Base-by-base conservation (phyloP, 2,329 filamentous ascomycete genomes). In the Exophiala spinifera region DNA sequence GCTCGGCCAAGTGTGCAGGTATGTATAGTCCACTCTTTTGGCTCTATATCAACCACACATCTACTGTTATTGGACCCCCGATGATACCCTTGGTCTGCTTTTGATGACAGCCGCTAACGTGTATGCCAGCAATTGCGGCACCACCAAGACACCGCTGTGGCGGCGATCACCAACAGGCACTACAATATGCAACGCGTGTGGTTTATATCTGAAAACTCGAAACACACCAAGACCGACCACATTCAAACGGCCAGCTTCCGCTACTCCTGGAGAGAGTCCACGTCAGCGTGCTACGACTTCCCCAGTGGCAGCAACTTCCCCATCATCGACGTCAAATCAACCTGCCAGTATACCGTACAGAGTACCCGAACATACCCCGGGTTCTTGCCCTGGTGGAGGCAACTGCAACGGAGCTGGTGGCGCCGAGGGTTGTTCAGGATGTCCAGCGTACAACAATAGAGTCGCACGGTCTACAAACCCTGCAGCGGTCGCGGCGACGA, bases 121-220 rank as follows among this genome's bases (percentile, higher is more conserved):
- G n/a, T 13, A 20, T 10, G 57, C 49, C 61, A 99, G 94, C 69
- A 99, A 99, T 72, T 99, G 94, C 70, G 87, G 87, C 54, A 97
- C 94, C 14, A 96, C 91, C 49, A 86, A 88, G 69, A 99, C 94
- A 44, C 94, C 94, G 20, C 75, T 99, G 34, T 99, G 94, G 94
- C 84, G 94, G 68, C 84, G 94, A 66, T 96, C 92, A 14, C 92
- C 92, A 0, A 86, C 91, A 65, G 94, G 94, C 25, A 88, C 90
- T 51, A 96, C 91, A 23, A 97, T 99, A 56, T 99, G 94, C 75
- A 99, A 99, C 73, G 94, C 94, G 4, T 99, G 94, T 67, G 94
- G 94, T 39, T 79, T 99, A 14, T 99, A 99, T 70, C 79, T 89
- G 59, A 97, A 97, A 71, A 91, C 92, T 8, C 84, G 94, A 62